phyloP scores from a whole-genome alignment of 2,329 filamentous ascomycete species.

The Ceratocystis variospora region DNA sequence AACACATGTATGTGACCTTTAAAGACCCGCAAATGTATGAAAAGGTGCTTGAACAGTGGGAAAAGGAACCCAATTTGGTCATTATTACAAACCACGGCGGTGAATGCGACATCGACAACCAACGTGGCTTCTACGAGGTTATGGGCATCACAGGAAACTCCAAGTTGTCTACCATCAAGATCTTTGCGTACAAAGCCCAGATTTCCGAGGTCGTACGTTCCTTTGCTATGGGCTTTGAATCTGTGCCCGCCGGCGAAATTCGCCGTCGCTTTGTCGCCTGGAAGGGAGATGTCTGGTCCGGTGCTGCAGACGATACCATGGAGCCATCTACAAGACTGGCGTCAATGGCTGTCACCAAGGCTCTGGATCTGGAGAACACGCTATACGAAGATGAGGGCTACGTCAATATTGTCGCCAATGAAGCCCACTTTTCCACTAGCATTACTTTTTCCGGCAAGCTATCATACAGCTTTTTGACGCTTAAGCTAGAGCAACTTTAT shows the following conservation, averaged over 20 bases:
- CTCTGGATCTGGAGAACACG: slow-evolving; percentile 23
- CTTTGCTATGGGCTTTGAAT: slow-evolving; percentile 23
- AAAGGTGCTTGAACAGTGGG: slow-evolving; percentile 21
- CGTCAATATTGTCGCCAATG: slow-evolving; percentile 27
- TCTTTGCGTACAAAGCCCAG: slow-evolving; percentile 25
- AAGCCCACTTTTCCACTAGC: slow-evolving; percentile 26
- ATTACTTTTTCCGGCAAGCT: slow-evolving; percentile 32
- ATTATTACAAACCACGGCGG: slow-evolving; percentile 32
- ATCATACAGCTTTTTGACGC: slow-evolving; percentile 29
- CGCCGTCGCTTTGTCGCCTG: slow-evolving; percentile 23
- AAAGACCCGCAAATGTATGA: slow-evolving; percentile 18
- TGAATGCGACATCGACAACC: slow-evolving; percentile 29
- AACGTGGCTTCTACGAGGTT: slow-evolving; percentile 26
- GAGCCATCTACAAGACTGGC: slow-evolving; percentile 18
- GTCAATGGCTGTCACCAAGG: not conserved
- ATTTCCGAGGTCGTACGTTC: slow-evolving; percentile 24
- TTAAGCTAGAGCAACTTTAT: slow-evolving; percentile 27
- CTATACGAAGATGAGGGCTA: slow-evolving; percentile 25
- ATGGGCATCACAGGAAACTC: slow-evolving; percentile 24
- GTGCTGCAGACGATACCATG: slow-evolving; percentile 20
- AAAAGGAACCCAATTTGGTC: slow-evolving; percentile 23
- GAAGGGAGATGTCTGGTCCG: slow-evolving; percentile 8
- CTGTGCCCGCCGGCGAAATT: slow-evolving; percentile 22
- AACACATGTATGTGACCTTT: slow-evolving; percentile 21
- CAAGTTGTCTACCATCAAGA: slow-evolving; percentile 24